Evolutionary conservation across 2,329 filamentous ascomycete species (phyloP), one percentile per base, ranked within the genome.

Genomic region (Epichloe aotearoae): DNA sequence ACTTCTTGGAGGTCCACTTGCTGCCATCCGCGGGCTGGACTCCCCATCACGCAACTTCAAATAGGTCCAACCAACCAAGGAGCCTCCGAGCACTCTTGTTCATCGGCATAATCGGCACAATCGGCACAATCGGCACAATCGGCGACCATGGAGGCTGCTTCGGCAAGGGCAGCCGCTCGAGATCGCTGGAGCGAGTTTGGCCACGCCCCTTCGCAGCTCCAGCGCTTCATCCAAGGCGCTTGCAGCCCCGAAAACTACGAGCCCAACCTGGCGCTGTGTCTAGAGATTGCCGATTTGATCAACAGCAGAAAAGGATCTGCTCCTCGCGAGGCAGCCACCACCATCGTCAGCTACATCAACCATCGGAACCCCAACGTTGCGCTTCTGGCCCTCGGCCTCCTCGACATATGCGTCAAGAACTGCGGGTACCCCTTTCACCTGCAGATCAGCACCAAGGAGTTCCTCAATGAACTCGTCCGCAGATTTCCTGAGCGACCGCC

Each of bases 361-460:
- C 88, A 95, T 69, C 87, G 93, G 66, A 98, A 97, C 66, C 86
- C 90, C 54, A 97, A 95, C 68, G 88, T 98, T 58, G 86, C 90
- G 54, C 74, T 98, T 58, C 78, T 97, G 53, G 91, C 93, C 53
- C 77, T 97, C 63, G 83, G 84, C 72, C 80, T 98, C 58, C 86
- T 98, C 64, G 93, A 98, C 67, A 97, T 97, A 56, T 97, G 93
- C 69, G 93, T 97, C 69, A 98, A 98, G 75, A 98, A 98, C 72
- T 98, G 93, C 76, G 93, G 93, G 61, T 98, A 98, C 66, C 90
- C 93, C 1, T 98, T 98, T 69, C 93, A 98, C 64, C 82, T 98
- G 52, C 93, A 98, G 69, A 96, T 98, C 65, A 90, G 87, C 68
- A 97, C 93, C 58, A 98, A 98, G 68, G 93, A 98, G 63, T 98